Evolutionary conservation across 2,329 filamentous ascomycete genomes (phyloP).

Genomic region (Fusarium clavum): DNA sequence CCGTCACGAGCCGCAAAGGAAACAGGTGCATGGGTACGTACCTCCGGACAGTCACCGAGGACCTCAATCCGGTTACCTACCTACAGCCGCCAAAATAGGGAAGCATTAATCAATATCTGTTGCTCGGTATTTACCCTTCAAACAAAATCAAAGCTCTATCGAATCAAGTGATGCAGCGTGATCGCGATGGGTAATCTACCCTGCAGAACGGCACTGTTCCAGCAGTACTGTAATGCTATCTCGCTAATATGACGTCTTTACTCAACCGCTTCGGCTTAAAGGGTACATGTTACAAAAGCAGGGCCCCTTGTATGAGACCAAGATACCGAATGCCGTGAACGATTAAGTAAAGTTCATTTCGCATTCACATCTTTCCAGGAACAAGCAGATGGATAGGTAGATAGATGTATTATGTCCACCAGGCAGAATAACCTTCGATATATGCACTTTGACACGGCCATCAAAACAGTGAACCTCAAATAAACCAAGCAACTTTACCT

Average conservation of each 20-base stretch:
- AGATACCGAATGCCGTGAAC: slow-evolving; percentile 54
- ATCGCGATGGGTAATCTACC: slow-evolving; percentile 31
- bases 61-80: slow-evolving; percentile 16
- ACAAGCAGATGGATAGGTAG: not conserved
- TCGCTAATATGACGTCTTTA: slow-evolving; percentile 25
- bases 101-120: not conserved
- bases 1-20: slow-evolving; percentile 35
- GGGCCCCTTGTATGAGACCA: slow-evolving; percentile 45
- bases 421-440: not conserved
- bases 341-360: not conserved
- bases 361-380: not conserved
- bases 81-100: slow-evolving; percentile 4
- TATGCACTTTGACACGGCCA: not conserved
- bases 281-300: slow-evolving; percentile 17
- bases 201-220: not conserved
- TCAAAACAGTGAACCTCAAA: not conserved
- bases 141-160: slow-evolving; percentile 2
- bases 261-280: slow-evolving; percentile 43
- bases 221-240: not conserved
- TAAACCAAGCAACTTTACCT: not conserved
- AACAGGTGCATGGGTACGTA: slow-evolving; percentile 36
- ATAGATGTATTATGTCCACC: not conserved
- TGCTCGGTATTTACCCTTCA: not conserved
- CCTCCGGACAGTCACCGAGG: slow-evolving; percentile 46
- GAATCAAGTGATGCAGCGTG: slow-evolving; percentile 24